Evolutionary conservation across 192 early-diverging fungal genomes (phyloP), one percentile per base, ranked within the genome.

Genomic region (Piromyces finnis): DNA sequence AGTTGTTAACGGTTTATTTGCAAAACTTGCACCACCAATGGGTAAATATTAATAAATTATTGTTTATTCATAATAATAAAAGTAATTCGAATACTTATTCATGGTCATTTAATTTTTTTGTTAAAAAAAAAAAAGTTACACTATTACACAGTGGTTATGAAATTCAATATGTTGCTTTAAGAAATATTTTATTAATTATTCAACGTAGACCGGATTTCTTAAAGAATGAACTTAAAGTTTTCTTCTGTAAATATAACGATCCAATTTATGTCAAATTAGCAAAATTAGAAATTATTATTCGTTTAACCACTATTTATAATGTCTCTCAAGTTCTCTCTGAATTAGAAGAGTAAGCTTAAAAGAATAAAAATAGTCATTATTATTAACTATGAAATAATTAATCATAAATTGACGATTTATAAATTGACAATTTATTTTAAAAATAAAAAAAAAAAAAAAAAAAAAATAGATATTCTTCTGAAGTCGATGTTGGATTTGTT

Each of bases 171-270:
- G 95, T 98, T 17, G 93, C 96, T 15, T 89, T 99, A 82, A 91
- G 97, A 78, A 99, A 99, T 86, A 99, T 98, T 82, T 90, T 95
- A 51, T 88, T 99, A 26, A 91, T 99, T 77, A 91, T 99, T 78
- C 95, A 99, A 86, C 87, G 90, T 80, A 90, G 93, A 82, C 96
- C 96, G 5, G 94, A 95, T 15, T 88, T 98, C 28, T 87, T 99
- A 78, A 92, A 92, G 78, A 93, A 94, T 80, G 96, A 99, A 85
- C 91, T 98, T 84, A 95, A 96, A 80, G 95, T 95, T n/a, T 99
- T 99, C 85, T 99, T 98, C 84, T 98, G 96, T 91, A 98, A 99
- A 84, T 98, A 98, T 87, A 95, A 97, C 85, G 98, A 99, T 85
- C 96, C 98, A 15, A 96, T 97, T 82, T 98, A 98, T 85, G 41